Evolutionary conservation across 2,329 filamentous ascomycete genomes (phyloP), one percentile per base, ranked within the genome.

Genomic region (Aspergillus cejpii): DNA sequence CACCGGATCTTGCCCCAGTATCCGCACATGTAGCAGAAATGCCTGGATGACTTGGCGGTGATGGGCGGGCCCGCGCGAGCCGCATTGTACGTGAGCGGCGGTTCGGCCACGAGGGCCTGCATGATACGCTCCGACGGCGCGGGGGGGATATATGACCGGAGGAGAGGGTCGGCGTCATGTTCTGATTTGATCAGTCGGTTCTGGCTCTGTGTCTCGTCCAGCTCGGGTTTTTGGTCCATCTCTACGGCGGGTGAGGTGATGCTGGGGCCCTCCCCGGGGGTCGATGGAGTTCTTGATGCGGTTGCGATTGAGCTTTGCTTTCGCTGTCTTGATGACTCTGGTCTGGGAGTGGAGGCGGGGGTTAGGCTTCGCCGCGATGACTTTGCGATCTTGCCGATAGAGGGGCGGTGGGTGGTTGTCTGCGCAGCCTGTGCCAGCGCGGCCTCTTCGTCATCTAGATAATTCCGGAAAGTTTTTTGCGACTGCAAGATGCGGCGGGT

Each of bases 371-470:
- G 52, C 39, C 62, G 50, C 39, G 54, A 37, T 42, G 56, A 53
- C 40, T 57, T 60, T n/a, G 53, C 50, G 17, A 56, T 39, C 48
- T 50, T 57, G 23, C 49, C 44, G 4, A 41, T 37, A 12, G 49
- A 49, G 33, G 51, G 37, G 12, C 58, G 54, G 28, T 53, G 53
- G 14, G 51, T 40, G 14, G 51, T 38, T 2, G 45, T 28, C 24
- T 51, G 51, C 39, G 49, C 37, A 19, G 48, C 52, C 27, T 62
- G 54, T 12, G 62, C 57, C 7, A 68, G 56, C 1, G 65, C 63
- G 3, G 72, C 72, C 53, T 74, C 72, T 55, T 74, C 72, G 45
- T 74, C 72, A 40, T 73, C 73, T n/a, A 75, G 62, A 50, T 74
- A 70, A 47, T 75, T 74, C 37, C 67, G 64, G 53, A 74, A 75